Base-by-base conservation (phyloP, 805 yeast species). In the Pichia gijzeniarum region DNA sequence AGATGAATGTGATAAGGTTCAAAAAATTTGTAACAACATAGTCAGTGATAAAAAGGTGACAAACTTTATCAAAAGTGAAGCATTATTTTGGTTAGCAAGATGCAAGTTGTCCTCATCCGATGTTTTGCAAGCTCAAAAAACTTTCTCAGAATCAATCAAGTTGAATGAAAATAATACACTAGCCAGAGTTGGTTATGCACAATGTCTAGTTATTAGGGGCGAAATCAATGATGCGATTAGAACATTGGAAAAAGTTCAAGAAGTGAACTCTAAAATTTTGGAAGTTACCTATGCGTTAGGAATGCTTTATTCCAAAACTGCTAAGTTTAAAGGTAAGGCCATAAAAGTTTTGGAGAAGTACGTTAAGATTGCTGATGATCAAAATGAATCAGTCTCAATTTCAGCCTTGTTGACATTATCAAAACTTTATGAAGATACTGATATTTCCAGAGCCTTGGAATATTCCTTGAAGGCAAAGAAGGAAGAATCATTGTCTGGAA, bases 1-100 rank as follows among this genome's bases (percentile, higher is more conserved):
- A 53, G 74, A 72, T n/a, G 74, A 86, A 17, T 75, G 70, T 56
- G 76, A 71, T 2, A 56, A 70, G 4, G 87, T 83, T 5, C 71
- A 79, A 48, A 73, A 73, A 40, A 70, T 87, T 17, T 71, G 82
- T 45, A 64, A 70, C 25, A 71, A 73, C 36, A 76, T 82, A 5
- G 62, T 77, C 14, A 60, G 72, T 12, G 53, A 59, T 22, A 55
- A 71, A 0, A 65, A 62, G 19, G 56, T 65, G 19, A 65, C 79
- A 0, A 47, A 70, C 3, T 62, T 65, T 20, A 60, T 80, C 2
- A 57, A 69, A 19, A 74, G 85, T 28, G 90, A 84, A 51, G 80
- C 87, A 2, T 63, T 74, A 40, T 85, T 85, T 55, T 93, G 97
- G 98, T 70, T 81, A 45, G 99, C 88, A 3, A 76, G 98, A 61